phyloP scores from a whole-genome alignment of 495 filamentous ascomycete genomes.

The Penicillium pancosmium region DNA sequence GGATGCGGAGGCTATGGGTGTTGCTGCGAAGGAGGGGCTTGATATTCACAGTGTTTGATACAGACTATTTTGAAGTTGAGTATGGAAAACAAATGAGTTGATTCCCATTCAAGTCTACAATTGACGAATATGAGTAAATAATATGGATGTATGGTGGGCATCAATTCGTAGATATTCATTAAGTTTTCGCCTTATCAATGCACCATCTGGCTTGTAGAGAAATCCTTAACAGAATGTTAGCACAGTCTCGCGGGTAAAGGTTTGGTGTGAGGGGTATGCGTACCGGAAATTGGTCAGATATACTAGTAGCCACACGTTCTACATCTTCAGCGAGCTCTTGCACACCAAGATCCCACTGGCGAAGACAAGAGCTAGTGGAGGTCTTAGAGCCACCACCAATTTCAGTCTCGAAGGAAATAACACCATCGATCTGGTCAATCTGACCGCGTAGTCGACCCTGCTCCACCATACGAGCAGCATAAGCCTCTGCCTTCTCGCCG shows the following conservation, averaged over 20 bases:
- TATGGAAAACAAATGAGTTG: too few relatives aligned
- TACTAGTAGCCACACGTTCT: slow-evolving; percentile 69
- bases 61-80: neutral
- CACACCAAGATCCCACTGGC: slow-evolving; percentile 88
- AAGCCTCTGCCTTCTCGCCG: slow-evolving; percentile 83
- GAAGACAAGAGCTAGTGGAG: slow-evolving; percentile 58
- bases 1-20: slow-evolving; percentile 20
- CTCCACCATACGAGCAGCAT: slow-evolving; percentile 93
- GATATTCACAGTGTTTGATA: neutral
- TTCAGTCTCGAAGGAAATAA: slow-evolving; percentile 78
- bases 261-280: slow-evolving; percentile 10
- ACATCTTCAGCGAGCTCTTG: slow-evolving; percentile 84
- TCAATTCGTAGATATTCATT: slow-evolving; percentile 28
- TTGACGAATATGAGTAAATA: neutral
- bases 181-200: slow-evolving; percentile 21
- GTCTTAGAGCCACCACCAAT: slow-evolving; percentile 59
- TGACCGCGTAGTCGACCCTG: slow-evolving; percentile 81
- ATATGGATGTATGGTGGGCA: slow-evolving; percentile 7
- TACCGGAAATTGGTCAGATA: slow-evolving; percentile 47
- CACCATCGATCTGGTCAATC: slow-evolving; percentile 91
- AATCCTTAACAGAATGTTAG: slow-evolving; percentile 31
- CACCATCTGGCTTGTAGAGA: slow-evolving; percentile 33
- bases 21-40: slow-evolving; percentile 7
- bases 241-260: neutral
- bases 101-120: too few relatives aligned